A percentile compares a stretch with the other conserved stretches of the same genome.
Evolutionary conservation across 352 stramenopile species (phyloP).

Genomic region (Thalassiosira oceanica): DNA sequence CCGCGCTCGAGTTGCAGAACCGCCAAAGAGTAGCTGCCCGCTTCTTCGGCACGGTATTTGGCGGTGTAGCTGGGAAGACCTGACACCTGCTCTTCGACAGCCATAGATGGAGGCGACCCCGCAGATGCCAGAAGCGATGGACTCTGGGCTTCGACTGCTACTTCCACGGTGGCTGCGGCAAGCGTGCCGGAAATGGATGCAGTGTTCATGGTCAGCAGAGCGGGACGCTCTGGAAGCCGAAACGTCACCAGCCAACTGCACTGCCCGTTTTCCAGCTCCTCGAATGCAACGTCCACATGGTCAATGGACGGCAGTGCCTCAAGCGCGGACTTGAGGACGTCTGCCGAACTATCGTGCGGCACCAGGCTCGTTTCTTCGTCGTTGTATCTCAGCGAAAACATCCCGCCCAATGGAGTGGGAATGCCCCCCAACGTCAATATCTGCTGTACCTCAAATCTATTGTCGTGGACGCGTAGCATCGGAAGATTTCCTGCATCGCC

Average conservation of each 20-base stretch:
- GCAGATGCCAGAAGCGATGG: conserved; percentile 63
- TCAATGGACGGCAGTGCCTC: conserved; percentile 87
- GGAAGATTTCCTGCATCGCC: conserved; percentile 92
- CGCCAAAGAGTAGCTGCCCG: conserved; percentile 85
- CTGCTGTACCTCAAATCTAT: conserved; percentile 92
- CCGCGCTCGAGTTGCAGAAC: conserved; percentile 89
- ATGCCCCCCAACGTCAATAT: conserved; percentile 87
- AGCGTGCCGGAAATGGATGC: conserved; percentile 74
- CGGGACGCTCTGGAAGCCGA: conserved; percentile 72
- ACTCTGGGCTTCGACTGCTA: conserved; percentile 47
- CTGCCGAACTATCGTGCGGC: conserved; percentile 85
- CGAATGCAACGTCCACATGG: conserved; percentile 85
- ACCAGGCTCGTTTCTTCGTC: conserved; percentile 83
- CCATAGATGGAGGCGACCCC: conserved; percentile 77
- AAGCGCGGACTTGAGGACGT: conserved; percentile 86
- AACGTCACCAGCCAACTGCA: conserved; percentile 93
- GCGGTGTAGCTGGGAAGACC: conserved; percentile 90
- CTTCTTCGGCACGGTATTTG: conserved; percentile 84
- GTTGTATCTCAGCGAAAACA: conserved; percentile 86
- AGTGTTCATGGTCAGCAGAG: conserved; percentile 78
- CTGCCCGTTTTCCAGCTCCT: conserved; percentile 82
- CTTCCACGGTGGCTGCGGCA: conserved; percentile 48
- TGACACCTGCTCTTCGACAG: conserved; percentile 88
- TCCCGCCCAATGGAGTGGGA: conserved; percentile 90
- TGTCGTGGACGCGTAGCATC: conserved; percentile 84